Base-by-base conservation (phyloP, 2,329 filamentous ascomycete genomes). In the Epichloe scottii region DNA sequence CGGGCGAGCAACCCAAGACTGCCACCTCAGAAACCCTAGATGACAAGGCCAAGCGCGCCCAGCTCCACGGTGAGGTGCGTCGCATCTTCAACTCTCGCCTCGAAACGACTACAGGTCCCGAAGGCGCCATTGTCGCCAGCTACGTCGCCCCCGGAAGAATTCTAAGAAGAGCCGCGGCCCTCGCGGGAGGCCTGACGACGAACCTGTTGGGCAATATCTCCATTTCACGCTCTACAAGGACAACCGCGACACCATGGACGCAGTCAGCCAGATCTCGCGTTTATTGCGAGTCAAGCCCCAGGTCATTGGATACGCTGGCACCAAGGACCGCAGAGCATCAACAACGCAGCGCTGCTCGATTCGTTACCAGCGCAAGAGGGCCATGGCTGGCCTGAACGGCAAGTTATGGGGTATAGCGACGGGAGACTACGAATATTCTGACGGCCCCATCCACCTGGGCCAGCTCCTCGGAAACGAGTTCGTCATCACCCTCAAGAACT, bases 231-330 rank as follows among this genome's bases (percentile, higher is more conserved):
- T 96, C 48, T 94, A 91, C 78, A 96, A 96, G 70, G 90, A 95
- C 70, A 96, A 96, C 70, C 90, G 91, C 63, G 90, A 96, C 63
- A 96, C 90, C 1, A 94, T 95, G 87, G 90, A 96, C 59, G 84
- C 88, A 0, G 75, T 94, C 49, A 84, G 81, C 49, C 87, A 85
- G 60, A 77, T 96, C 40, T 80, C 84, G 1, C 84, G 84, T 42
- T 77, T 85, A 56, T 69, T 95, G 55, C 86, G 84, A 62, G 73
- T 87, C 56, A 89, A 87, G 63, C 75, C 78, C 26, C 86, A 90
- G 58, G 76, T 81, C 52, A 91, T 95, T 59, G 73, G 72, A 44
- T 80, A 79, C 50, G 89, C 90, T 3, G 90, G 90, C 8, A 96
- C 89, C 53, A 96, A 96, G 68, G 90, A 96, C 63, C 80, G 89